Percentiles rank a stretch among this genome's conserved stretches.
Evolutionary conservation across 163 green algal species (phyloP).

Genomic region (Volvox carteri): DNA sequence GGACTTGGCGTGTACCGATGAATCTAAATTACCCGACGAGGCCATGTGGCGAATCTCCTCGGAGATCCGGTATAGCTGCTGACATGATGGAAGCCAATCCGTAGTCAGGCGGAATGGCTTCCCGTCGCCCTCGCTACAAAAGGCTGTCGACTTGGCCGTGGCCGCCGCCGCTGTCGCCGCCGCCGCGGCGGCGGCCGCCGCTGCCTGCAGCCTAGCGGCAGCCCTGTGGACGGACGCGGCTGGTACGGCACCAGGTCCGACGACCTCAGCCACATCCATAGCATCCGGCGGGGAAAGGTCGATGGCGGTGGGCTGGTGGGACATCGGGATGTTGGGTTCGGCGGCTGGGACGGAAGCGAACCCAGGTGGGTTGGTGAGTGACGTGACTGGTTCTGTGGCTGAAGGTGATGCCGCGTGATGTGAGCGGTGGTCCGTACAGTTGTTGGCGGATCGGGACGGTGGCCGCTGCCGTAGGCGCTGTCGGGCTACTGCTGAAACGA

Average conservation of each 20-base stretch:
- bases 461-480: slow-evolving; percentile 21
- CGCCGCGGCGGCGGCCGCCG: not conserved
- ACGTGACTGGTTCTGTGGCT: not conserved
- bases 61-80: slow-evolving; percentile 42
- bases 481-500: slow-evolving; percentile 9
- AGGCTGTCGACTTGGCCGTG: not conserved
- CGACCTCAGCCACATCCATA: not conserved
- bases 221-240: not conserved
- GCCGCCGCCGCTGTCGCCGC: not conserved
- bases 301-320: no score
- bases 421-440: not conserved
- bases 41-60: slow-evolving; percentile 45
- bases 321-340: no score
- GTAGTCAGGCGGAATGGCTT: slow-evolving; percentile 30
- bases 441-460: not conserved
- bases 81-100: not conserved
- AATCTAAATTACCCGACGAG: not conserved
- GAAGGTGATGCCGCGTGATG: not conserved
- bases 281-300: not conserved
- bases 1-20: not conserved
- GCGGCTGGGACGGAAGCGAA: no score
- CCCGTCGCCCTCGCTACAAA: not conserved
- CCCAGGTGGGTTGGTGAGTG: no score
- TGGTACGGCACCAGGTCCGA: no score
- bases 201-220: not conserved